Evolutionary conservation across 352 stramenopile species (phyloP), one percentile per base, ranked within the genome.

Genomic region (Phytophthora idaei): DNA sequence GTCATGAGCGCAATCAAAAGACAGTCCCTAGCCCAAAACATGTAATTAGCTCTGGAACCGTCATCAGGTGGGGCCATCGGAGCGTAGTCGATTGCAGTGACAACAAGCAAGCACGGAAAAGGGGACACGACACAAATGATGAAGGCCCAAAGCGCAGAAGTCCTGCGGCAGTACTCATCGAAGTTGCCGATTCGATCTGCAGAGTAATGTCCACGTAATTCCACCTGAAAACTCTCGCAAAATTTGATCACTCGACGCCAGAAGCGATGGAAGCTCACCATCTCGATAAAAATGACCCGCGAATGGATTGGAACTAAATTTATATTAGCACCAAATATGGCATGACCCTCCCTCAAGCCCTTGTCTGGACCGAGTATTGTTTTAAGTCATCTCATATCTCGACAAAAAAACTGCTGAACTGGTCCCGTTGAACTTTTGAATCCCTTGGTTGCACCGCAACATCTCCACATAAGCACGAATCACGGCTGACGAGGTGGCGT

Each of bases 341-440:
- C 17, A 21, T 29, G n/a, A 27, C 29, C 11, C 34, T 39, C 34
- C 39, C 39, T 45, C 39, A 28, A 5, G 1, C 3, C 27, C 10
- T 27, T 17, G 36, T 42, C n/a, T 3, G 5, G n/a, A 42, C 3
- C 36, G 36, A n/a, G 2, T 42, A 47, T 37, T 25, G 8, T 31
- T 36, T 47, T 5, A 47, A 8, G 34, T 63, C 32, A 73, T 14
- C 32, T 85, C 69, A 32, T 86, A 65, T 4, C 81, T 78, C 25
- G 81, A 57, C 3, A 90, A 68, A 46, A 87, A 92, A 49, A 83
- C 73, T 7, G 75, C 77, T 1, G 80, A 51, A 25, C 60, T 79
- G 10, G 67, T 73, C 27, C 79, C 79, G 54, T 92, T 92, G 54
- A 92, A 87, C 63, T 83, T 86, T 17, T 72, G 60, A 48, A 91